phyloP scores from a whole-genome alignment of 2,329 filamentous ascomycete genomes.

The Pyrenophora seminiperda region DNA sequence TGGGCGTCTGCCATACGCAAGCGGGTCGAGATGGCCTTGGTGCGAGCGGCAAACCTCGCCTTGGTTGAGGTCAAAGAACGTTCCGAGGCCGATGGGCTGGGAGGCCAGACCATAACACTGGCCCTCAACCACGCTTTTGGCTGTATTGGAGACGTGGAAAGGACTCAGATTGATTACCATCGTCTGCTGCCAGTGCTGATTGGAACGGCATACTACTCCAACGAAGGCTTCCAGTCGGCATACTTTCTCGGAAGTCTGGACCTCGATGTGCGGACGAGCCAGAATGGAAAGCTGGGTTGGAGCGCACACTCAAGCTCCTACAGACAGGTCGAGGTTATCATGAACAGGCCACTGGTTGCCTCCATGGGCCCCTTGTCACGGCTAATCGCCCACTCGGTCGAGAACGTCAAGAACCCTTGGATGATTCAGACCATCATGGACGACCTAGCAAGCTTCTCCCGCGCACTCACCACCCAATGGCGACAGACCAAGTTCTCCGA shows the following conservation, averaged over 20 bases:
- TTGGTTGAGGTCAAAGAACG: slow-evolving; percentile 62
- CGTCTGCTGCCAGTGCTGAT: slow-evolving; percentile 70
- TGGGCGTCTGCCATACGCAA: slow-evolving; percentile 66
- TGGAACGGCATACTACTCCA: slow-evolving; percentile 69
- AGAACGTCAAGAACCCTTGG: slow-evolving; percentile 59
- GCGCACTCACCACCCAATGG: slow-evolving; percentile 73
- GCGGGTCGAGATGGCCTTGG: slow-evolving; percentile 74
- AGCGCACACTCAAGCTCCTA: slow-evolving; percentile 64
- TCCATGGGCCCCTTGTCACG: slow-evolving; percentile 71
- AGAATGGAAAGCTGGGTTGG: slow-evolving; percentile 66
- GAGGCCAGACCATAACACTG: slow-evolving; percentile 62
- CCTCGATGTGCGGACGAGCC: slow-evolving; percentile 64
- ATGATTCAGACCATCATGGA: slow-evolving; percentile 63
- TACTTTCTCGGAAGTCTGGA: slow-evolving; percentile 75
- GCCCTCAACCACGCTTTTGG: slow-evolving; percentile 79
- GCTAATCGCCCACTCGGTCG: slow-evolving; percentile 67
- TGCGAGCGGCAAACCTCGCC: slow-evolving; percentile 77
- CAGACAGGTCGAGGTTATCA: slow-evolving; percentile 62
- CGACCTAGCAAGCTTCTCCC: slow-evolving; percentile 69
- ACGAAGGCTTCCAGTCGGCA: slow-evolving; percentile 75
- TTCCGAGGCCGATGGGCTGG: slow-evolving; percentile 57
- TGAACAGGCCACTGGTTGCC: slow-evolving; percentile 65
- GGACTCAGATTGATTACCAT: slow-evolving; percentile 67
- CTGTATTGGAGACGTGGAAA: slow-evolving; percentile 66
- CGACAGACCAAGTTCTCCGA: slow-evolving; percentile 73